Conservation (phyloP, 805 yeast species). For the Middelhovenomyces tepae region DNA sequence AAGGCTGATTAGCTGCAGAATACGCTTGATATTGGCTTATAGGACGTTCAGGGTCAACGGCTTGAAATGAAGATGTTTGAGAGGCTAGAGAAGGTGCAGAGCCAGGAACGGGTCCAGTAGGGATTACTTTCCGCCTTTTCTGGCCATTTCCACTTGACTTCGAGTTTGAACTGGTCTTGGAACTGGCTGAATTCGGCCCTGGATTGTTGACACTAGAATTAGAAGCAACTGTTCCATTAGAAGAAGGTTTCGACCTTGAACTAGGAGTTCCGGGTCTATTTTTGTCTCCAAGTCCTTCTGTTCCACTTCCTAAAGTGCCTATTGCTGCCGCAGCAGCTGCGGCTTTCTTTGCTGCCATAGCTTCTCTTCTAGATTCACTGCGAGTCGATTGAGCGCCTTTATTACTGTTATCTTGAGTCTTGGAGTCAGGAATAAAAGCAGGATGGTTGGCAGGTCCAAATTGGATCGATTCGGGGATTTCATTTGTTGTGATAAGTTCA, state of each 20-base stretch:
- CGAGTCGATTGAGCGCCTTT: constrained; percentile 67
- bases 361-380: constrained; percentile 83
- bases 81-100: too few species aligned
- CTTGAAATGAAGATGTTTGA: too few species aligned
- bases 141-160: too few species aligned
- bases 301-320: constrained; percentile 8
- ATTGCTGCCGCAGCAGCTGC: constrained; percentile 27
- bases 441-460: constrained; percentile 82
- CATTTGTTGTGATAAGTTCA: constrained; percentile 60
- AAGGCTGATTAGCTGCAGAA: too few species aligned
- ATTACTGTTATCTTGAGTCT: constrained; percentile 31
- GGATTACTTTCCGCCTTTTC: too few species aligned
- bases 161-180: too few species aligned
- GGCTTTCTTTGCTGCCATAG: constrained; percentile 81
- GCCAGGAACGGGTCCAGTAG: too few species aligned
- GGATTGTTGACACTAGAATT: neutral
- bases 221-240: constrained; percentile 5
- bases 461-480: constrained; percentile 72
- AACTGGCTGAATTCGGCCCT: too few species aligned
- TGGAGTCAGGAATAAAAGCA: constrained; percentile 63
- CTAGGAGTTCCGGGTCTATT: constrained; percentile 17
- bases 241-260: constrained; percentile 5
- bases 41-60: too few species aligned
- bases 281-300: constrained; percentile 7
- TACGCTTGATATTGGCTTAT: too few species aligned